Conservation (phyloP, 164 flowering plant genomes). For the Malania oleifera region DNA sequence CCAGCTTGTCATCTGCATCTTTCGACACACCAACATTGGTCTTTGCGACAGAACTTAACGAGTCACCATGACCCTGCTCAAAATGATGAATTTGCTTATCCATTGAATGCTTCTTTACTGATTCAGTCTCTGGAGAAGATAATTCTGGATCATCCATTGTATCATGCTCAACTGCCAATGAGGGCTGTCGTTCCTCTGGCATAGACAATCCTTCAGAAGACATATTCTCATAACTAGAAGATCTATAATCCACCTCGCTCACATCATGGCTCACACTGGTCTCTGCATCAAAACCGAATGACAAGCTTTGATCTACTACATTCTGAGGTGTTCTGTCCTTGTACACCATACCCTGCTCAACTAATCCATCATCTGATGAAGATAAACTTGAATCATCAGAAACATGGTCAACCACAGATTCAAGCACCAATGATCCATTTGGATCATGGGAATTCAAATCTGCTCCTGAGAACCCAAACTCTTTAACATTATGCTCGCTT, state of each 20-base stretch:
- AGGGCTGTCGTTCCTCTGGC: conserved; percentile 10
- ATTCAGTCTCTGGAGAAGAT: conserved; percentile 14
- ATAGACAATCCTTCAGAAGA: conserved; percentile 6
- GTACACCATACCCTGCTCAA: conserved; percentile 14
- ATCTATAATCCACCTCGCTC: neutral
- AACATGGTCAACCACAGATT: conserved; percentile 14
- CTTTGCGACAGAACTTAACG: conserved; percentile 5
- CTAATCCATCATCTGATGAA: conserved; percentile 19
- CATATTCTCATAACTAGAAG: neutral
- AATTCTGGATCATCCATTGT: conserved; percentile 3
- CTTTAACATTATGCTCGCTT: conserved; percentile 4
- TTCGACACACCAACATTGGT: neutral
- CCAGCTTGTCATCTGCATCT: conserved; percentile 23
- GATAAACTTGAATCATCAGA: conserved; percentile 16
- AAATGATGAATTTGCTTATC: conserved; percentile 5
- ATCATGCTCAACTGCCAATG: conserved; percentile 9
- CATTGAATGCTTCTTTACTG: conserved; percentile 5
- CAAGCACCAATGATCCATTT: conserved; percentile 15
- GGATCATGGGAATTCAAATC: conserved; percentile 3
- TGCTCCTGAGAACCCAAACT: conserved; percentile 5
- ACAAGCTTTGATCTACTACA: conserved; percentile 10
- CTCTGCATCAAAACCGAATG: conserved; percentile 15
- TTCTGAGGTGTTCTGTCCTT: conserved; percentile 14
- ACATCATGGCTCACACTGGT: neutral
- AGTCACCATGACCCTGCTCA: conserved; percentile 9